These are phyloP conservation scores for Penicillium sp. DNA, from an alignment of 2,329 filamentous ascomycete species.

Conservation along the genomic window DNA sequence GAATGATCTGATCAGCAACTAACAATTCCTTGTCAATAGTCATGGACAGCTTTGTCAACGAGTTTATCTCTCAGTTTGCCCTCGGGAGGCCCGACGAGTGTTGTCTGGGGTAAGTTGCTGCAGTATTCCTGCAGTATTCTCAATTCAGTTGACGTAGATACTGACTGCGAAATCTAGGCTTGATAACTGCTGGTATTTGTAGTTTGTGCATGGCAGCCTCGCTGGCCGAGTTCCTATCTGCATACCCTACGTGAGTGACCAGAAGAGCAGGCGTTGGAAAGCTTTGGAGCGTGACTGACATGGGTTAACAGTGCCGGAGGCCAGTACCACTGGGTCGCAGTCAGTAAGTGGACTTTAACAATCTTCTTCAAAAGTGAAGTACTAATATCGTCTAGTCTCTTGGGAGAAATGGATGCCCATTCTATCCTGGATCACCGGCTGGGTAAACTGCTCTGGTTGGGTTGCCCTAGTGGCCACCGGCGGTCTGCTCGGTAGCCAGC, in stretches of 20 bases:
- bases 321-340: slow-evolving; percentile 68
- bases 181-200: slow-evolving; percentile 59
- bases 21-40: slow-evolving; percentile 27
- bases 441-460: slow-evolving; percentile 66
- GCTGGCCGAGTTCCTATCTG: slow-evolving; percentile 65
- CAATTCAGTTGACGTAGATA: slow-evolving; percentile 1
- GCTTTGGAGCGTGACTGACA: slow-evolving; percentile 11
- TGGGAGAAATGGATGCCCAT: slow-evolving; percentile 57
- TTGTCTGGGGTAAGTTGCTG: slow-evolving; percentile 63
- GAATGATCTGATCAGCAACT: neutral
- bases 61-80: slow-evolving; percentile 59
- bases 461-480: slow-evolving; percentile 62
- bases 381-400: slow-evolving; percentile 39
- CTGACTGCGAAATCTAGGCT: slow-evolving; percentile 21
- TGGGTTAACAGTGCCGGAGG: slow-evolving; percentile 46
- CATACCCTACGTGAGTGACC: slow-evolving; percentile 49
- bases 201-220: slow-evolving; percentile 65
- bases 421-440: slow-evolving; percentile 66
- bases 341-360: slow-evolving; percentile 21
- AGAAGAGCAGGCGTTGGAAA: too few relatives aligned
- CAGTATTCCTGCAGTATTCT: neutral
- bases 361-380: neutral
- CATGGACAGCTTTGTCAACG: slow-evolving; percentile 58
- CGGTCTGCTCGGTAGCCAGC: slow-evolving; percentile 61
- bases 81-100: slow-evolving; percentile 63